phyloP scores from a whole-genome alignment of 2,329 filamentous ascomycete genomes.

The Fusarium avenaceum region DNA sequence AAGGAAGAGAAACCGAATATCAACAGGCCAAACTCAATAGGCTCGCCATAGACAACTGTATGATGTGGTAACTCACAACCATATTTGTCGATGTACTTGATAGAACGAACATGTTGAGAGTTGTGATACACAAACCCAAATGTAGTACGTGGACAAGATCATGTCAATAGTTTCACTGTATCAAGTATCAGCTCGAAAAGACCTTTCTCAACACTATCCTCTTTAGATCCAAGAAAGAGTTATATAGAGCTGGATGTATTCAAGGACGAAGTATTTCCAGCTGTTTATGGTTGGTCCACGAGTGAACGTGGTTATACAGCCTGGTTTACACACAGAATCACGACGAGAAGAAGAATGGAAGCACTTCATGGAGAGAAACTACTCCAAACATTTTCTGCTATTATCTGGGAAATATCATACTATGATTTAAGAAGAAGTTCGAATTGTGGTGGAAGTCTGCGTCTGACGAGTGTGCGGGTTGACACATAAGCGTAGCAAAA shows the following conservation, averaged over 20 bases:
- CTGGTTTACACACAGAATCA: too few species aligned
- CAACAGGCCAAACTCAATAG: too few species aligned
- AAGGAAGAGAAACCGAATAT: too few species aligned
- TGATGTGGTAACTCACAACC: too few species aligned
- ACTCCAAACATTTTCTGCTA: not conserved
- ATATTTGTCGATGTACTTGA: too few species aligned
- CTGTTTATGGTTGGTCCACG: not conserved
- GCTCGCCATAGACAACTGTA: too few species aligned
- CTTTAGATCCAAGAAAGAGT: not conserved
- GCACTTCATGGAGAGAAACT: not conserved
- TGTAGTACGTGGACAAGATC: not conserved
- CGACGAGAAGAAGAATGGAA: not conserved
- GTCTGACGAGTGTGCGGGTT: not conserved
- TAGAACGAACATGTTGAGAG: too few species aligned
- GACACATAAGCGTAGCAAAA: too few species aligned
- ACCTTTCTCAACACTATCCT: fast-evolving
- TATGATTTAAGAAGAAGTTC: not conserved
- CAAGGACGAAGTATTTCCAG: not conserved
- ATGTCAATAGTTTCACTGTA: not conserved
- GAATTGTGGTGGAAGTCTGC: too few species aligned
- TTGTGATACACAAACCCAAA: too few species aligned
- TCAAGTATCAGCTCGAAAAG: not conserved
- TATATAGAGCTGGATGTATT: not conserved
- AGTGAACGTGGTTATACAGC: not conserved
- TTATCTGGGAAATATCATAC: not conserved